Evolutionary conservation across 116 monocot species (phyloP), one percentile per base, ranked within the genome.

Genomic region (Zostera marina): DNA sequence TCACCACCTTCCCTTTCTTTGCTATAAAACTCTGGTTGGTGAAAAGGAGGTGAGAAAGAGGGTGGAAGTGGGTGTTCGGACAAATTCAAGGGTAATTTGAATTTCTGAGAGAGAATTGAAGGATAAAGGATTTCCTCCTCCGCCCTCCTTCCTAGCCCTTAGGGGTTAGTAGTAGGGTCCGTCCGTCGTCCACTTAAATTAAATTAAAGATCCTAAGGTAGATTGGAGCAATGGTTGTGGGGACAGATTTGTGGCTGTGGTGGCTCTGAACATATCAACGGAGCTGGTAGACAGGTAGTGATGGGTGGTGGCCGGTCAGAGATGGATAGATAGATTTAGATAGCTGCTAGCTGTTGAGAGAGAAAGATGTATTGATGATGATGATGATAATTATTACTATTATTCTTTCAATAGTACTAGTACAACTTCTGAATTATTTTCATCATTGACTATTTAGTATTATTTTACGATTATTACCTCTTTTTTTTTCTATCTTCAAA

Each of bases 231-330:
- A 66, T 56, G 2, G 32, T 8, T 51, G 51, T 51, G 51, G 51
- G 51, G 51, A 51, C 51, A 19, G 51, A 51, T 8, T 21, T 51
- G 17, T 19, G n/a, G 51, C n/a, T 48, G 16, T 48, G 48, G 48
- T n/a, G 44, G 49, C 25, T 38, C 55, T 25, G 16, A 13, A 11
- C 25, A 23, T 23, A 25, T 8, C 2, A 25, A 55, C 32, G 55
- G 14, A 25, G 44, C 48, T 13, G 48, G 11, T 48, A 32, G 48
- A 7, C 48, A 14, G 58, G 47, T 55, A 44, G 64, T 64, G 53
- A 53, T 56, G 45, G 57, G 66, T 56, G 64, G 64, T 53, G 39
- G 52, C 52, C 41, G 41, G 39, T 53, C 64, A 42, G 45, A 43
- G 40, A 41, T 32, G 8, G 58, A 6, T n/a, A 32, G 32, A 32